Evolutionary conservation across 805 yeast species (phyloP).

Genomic region (Ogataea nonfermentans): DNA sequence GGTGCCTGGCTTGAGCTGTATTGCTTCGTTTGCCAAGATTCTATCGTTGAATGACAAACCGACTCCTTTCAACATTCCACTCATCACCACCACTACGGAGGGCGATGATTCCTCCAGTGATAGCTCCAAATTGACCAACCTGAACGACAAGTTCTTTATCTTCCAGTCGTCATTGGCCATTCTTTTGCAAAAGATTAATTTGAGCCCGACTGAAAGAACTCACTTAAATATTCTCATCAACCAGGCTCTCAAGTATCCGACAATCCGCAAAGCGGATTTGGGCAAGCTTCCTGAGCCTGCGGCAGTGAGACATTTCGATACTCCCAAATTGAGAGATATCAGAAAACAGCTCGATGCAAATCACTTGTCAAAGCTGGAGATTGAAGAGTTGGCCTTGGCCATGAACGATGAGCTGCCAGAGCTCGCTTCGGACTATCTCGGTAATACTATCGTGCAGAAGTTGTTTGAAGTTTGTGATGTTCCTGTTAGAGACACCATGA

Average conservation of each 20-base stretch:
- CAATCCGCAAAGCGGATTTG: conserved; percentile 47
- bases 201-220: conserved; percentile 44
- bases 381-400: conserved; percentile 78
- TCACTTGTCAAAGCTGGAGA: conserved; percentile 52
- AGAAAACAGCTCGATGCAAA: conserved; percentile 69
- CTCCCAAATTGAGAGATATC: conserved; percentile 83
- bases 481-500: conserved; percentile 74
- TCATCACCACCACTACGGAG: conserved; percentile 16
- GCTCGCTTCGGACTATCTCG: conserved; percentile 86
- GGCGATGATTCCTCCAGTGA: conserved; percentile 14
- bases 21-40: conserved; percentile 83
- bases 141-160: conserved; percentile 23
- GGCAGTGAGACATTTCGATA: conserved; percentile 71
- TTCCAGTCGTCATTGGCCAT: conserved; percentile 21
- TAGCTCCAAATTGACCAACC: conserved; percentile 18
- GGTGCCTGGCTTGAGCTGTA: conserved; percentile 71
- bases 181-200: conserved; percentile 17
- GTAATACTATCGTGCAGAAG: conserved; percentile 94
- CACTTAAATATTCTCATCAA: conserved; percentile 48
- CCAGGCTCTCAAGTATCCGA: conserved; percentile 42
- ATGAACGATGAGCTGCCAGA: conserved; percentile 90
- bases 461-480: conserved; percentile 71
- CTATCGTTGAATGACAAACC: conserved; percentile 21
- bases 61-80: conserved; percentile 12
- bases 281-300: conserved; percentile 79